These are phyloP conservation scores for Silene noctiflora DNA, from an alignment of 179 eudicot species.

Conservation along the genomic window DNA sequence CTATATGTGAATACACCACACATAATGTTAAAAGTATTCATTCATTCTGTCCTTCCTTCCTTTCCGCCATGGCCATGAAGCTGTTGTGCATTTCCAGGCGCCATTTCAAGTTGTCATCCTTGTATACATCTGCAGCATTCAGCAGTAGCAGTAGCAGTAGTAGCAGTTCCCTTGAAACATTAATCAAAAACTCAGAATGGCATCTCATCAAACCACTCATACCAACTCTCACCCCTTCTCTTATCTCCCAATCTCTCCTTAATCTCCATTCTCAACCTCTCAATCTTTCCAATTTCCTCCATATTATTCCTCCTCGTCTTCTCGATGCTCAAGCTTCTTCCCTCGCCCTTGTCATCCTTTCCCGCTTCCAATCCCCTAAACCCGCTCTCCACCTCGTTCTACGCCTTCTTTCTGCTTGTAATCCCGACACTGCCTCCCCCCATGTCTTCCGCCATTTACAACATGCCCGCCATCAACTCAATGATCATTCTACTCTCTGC, in stretches of 20 bases:
- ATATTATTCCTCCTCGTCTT: conserved; percentile 21
- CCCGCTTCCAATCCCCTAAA: conserved; percentile 39
- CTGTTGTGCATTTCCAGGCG: too few relatives aligned
- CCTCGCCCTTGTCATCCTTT: conserved; percentile 43
- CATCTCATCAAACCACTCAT: conserved; percentile 61
- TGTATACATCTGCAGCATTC: neutral
- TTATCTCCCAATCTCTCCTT: conserved; percentile 34
- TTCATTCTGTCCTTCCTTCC: too few relatives aligned
- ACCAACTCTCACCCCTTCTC: conserved; percentile 33
- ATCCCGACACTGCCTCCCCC: conserved; percentile 7
- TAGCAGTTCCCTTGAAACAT: conserved; percentile 25
- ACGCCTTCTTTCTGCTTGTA: conserved; percentile 21
- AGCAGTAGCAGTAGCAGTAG: neutral
- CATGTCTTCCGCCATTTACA: conserved; percentile 37
- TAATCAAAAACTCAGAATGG: conserved; percentile 51
- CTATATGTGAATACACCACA: too few relatives aligned
- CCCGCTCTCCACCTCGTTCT: conserved; percentile 37
- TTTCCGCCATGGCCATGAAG: too few relatives aligned
- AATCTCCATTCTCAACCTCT: conserved; percentile 47
- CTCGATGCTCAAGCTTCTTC: conserved; percentile 34
- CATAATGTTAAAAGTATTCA: too few relatives aligned
- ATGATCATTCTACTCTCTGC: conserved; percentile 33
- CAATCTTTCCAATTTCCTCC: conserved; percentile 33
- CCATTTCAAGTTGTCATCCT: neutral
- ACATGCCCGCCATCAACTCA: conserved; percentile 33